A percentile compares a stretch with the other conserved stretches of the same genome.
Conservation (phyloP, 306 rosid genomes). For the Geum urbanum region DNA sequence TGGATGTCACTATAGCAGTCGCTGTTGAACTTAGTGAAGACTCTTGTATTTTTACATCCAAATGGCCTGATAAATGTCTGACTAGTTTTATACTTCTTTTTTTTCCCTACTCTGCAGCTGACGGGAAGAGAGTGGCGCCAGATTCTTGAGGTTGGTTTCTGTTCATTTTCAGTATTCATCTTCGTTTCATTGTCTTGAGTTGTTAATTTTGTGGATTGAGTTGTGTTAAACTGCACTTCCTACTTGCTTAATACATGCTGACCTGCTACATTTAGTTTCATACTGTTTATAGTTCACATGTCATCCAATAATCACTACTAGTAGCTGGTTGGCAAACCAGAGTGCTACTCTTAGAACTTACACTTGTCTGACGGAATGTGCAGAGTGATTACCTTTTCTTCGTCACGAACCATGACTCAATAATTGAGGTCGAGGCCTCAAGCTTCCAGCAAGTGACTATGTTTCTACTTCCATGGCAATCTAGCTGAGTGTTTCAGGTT, state of each 20-base stretch:
- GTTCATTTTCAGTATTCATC: background rate
- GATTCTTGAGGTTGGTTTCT: slow-evolving; percentile 75
- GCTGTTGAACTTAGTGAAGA: background rate
- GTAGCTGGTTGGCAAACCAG: slow-evolving; percentile 43
- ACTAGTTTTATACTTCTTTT: slow-evolving; percentile 6
- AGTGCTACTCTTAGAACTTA: slow-evolving; percentile 38
- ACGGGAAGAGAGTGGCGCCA: slow-evolving; percentile 88
- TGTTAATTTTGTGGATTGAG: slow-evolving; percentile 13
- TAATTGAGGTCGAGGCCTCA: slow-evolving; percentile 70
- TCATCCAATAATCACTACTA: slow-evolving; percentile 24
- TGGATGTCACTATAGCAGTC: background rate
- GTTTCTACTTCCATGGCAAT: slow-evolving; percentile 50
- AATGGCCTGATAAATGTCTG: background rate
- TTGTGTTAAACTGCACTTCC: slow-evolving; percentile 9
- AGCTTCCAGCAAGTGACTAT: slow-evolving; percentile 49
- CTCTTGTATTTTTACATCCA: background rate
- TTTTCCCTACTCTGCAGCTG: slow-evolving; percentile 47
- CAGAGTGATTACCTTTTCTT: slow-evolving; percentile 49
- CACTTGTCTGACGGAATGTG: slow-evolving; percentile 53
- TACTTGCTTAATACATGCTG: background rate
- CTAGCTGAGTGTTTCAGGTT: slow-evolving; percentile 61
- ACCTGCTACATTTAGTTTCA: background rate
- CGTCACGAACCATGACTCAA: slow-evolving; percentile 47
- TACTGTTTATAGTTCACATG: slow-evolving; percentile 14
- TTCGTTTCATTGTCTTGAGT: background rate